Base-by-base conservation (phyloP, 495 filamentous ascomycete genomes). In the Penicillium ochrochloron region DNA sequence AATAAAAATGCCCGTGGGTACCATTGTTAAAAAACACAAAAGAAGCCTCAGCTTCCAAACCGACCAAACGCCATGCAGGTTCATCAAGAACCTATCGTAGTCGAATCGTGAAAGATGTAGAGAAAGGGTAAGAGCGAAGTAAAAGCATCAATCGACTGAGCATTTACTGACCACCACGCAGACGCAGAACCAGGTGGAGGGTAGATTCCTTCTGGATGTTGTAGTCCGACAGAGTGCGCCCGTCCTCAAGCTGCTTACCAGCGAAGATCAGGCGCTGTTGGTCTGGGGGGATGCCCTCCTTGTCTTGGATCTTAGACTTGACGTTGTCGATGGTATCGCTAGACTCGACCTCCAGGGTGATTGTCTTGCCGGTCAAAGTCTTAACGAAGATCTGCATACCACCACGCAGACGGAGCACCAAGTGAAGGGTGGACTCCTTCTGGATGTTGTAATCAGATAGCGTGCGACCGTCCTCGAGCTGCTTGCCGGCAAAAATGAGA, bases 401-500 rank as follows among this genome's bases (percentile, higher is more conserved):
- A 88, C 94, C 94, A 84, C 94, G 93, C 14, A 99, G 90, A 77
- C 95, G 91, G 61, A 99, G 92, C 51, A 99, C 95, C 66, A 99
- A 81, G 80, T 99, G 95, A 14, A 99, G 85, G n/a, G 95, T 99
- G 44, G 90, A 93, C 79, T 98, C 95, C 82, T 99, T 99, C 78
- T 98, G 95, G 57, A 98, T 99, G 84, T 99, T 99, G 87, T 98
- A 98, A 75, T 98, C 95, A 65, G 88, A 92, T 2, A 99, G 83
- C n/a, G 94, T 98, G 19, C 94, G 92, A 68, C 90, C 90, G 73
- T 93, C 90, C 70, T 93, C 93, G 33, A 97, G 84, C 77, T 97
- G 93, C 89, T 98, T 98, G 67, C 94, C 94, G 41, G 94, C 94
- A 73, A 97, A 97, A 71, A 97, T 97, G 37, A 97, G 81, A 74